Percentiles rank a stretch among this genome's conserved stretches.
phyloP scores from a whole-genome alignment of 2,329 filamentous ascomycete genomes.

The Colletotrichum nymphaeae region DNA sequence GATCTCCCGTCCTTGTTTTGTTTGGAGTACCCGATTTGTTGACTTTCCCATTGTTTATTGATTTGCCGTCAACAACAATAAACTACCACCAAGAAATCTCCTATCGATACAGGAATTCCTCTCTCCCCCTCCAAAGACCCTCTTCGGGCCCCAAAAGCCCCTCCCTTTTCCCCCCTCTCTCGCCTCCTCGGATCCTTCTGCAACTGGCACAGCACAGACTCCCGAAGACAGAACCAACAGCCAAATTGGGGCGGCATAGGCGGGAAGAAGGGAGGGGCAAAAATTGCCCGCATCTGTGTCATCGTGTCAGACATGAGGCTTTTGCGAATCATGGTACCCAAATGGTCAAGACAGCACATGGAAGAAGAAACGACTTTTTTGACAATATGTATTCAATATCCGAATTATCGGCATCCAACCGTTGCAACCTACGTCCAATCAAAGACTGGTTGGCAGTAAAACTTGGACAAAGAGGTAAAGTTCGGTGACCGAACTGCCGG shows the following conservation, averaged over 20 bases:
- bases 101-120: conserved; percentile 23
- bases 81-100: background rate
- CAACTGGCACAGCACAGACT: conserved; percentile 28
- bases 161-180: background rate
- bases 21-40: conserved; percentile 8
- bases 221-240: background rate
- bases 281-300: too few relatives aligned
- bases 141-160: background rate
- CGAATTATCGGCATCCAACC: background rate
- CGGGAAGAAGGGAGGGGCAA: background rate
- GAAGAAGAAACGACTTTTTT: background rate
- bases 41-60: conserved; percentile 13
- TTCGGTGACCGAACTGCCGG: background rate
- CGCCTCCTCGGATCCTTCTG: background rate
- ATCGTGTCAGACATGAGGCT: background rate
- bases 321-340: background rate
- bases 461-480: background rate
- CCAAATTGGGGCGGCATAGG: background rate
- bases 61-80: conserved; percentile 6
- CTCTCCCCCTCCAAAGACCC: background rate
- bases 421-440: background rate
- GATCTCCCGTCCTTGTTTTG: background rate
- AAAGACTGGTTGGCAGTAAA: background rate
- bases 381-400: background rate
- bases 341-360: background rate